Evolutionary conservation across 345 rosid genomes (phyloP), one percentile per base, ranked within the genome.

Genomic region (Syzygium oleosum): DNA sequence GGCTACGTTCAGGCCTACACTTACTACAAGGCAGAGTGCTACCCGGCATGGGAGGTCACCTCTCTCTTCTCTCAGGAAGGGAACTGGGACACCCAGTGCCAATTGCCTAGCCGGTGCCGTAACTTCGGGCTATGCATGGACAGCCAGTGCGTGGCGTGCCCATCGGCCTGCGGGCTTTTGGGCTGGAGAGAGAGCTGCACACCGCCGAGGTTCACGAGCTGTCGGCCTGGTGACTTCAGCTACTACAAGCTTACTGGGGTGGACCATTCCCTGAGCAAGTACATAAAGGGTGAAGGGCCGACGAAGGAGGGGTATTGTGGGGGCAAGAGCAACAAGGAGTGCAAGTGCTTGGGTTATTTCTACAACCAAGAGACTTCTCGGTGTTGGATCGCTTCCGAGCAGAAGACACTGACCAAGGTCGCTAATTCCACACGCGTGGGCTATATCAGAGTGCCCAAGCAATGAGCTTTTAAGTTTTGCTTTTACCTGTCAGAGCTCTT

Each of bases 61-160:
- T 86, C 92, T 52, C 90, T 92, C 27, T 92, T 95, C 63, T 52
- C 61, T 23, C 87, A 79, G 56, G 90, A 90, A 5, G 90, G 87
- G 7, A 4, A 2, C 41, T 55, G 85, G 89, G 93, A 38, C 12
- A 86, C 46, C 3, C 93, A 94, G 87, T 95, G 94, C 86, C 93
- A 90, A 78, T 73, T 92, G 68, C 95, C 95, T 0, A 91, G 90
- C 77, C 91, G 88, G 51, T 95, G 95, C 31, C 94, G 93, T 27
- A 85, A 84, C n/a, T 91, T 94, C 14, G 95, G 96, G 29, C 46
- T 95, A 16, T 93, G 95, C 41, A 90, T 89, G 59, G 90, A 92
- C 27, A 91, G 87, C 84, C 94, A 92, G 52, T 95, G 96, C 10
- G 93, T 93, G 85, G 94, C 92, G 4, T 93, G 95, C n/a, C n/a